These are phyloP conservation scores for Ophiosphaerella herpotricha DNA, from an alignment of 2,329 filamentous ascomycete genomes.

Conservation along the genomic window DNA sequence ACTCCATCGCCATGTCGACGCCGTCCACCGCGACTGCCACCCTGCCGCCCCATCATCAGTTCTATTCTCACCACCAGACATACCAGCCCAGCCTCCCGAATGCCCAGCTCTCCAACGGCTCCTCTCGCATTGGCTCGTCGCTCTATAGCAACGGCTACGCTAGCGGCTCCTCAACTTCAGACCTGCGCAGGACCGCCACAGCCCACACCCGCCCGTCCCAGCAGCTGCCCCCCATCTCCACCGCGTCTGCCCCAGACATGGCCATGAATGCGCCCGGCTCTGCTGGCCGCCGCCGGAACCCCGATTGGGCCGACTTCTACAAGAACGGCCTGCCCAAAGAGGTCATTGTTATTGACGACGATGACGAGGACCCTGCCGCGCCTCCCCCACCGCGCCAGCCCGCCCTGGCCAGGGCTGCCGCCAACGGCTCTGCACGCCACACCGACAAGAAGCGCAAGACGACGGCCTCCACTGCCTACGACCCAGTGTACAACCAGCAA, in stretches of 20 bases:
- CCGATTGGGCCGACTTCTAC: constrained; percentile 51
- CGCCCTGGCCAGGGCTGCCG: constrained; percentile 26
- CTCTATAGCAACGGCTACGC: constrained; percentile 46
- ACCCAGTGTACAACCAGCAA: constrained; percentile 74
- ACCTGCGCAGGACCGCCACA: constrained; percentile 44
- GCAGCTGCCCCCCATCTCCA: constrained; percentile 37
- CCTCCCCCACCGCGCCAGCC: constrained; percentile 28
- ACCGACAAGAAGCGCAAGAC: constrained; percentile 77
- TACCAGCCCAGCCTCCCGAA: constrained; percentile 43
- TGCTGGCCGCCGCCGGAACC: constrained; percentile 33
- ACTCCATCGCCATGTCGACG: constrained; percentile 46
- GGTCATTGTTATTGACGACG: constrained; percentile 59
- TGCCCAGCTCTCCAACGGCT: constrained; percentile 40
- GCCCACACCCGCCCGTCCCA: constrained; percentile 36
- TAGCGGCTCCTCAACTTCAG: constrained; percentile 41
- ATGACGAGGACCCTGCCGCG: constrained; percentile 38
- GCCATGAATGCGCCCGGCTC: constrained; percentile 17
- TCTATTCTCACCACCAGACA: constrained; percentile 47
- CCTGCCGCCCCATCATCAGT: constrained; percentile 47
- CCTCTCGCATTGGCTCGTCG: constrained; percentile 41
- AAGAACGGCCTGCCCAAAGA: constrained; percentile 54
- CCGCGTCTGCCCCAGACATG: constrained; percentile 32
- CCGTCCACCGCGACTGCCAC: constrained; percentile 51
- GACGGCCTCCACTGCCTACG: constrained; percentile 63
- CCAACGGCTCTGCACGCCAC: constrained; percentile 57